phyloP scores from a whole-genome alignment of 352 stramenopile genomes.

The Saprolegnia parasitica region DNA sequence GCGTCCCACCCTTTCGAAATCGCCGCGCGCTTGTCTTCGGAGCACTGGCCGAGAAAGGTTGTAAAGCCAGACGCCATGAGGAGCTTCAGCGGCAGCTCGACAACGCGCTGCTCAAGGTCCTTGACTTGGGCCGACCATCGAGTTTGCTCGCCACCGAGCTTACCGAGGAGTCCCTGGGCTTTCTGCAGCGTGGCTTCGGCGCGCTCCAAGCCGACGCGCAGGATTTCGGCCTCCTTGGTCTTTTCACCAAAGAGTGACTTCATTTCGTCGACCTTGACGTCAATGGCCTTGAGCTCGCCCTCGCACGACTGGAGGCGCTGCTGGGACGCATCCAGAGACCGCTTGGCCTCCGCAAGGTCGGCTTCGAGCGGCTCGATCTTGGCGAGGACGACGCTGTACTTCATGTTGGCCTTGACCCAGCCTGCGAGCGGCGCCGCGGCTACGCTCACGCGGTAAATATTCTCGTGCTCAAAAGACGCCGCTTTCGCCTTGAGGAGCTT shows the following conservation, averaged over 20 bases:
- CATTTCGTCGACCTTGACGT: constrained; percentile 83
- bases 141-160: constrained; percentile 88
- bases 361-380: constrained; percentile 92
- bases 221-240: constrained; percentile 90
- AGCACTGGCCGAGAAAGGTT: constrained; percentile 90
- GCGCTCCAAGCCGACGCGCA: constrained; percentile 80
- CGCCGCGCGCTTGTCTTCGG: constrained; percentile 75
- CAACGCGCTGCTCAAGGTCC: constrained; percentile 69
- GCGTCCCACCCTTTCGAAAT: constrained; percentile 80
- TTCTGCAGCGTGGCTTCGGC: constrained; percentile 90
- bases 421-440: constrained; percentile 90
- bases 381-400: constrained; percentile 94
- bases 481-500: constrained; percentile 92
- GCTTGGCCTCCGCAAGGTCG: constrained; percentile 86
- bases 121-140: constrained; percentile 89
- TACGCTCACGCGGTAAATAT: constrained; percentile 92
- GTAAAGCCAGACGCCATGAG: constrained; percentile 90
- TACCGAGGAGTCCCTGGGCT: constrained; percentile 83
- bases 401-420: constrained; percentile 95
- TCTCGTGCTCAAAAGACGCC: constrained; percentile 90
- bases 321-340: constrained; percentile 80
- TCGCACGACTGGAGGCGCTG: constrained; percentile 86
- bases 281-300: constrained; percentile 88
- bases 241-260: constrained; percentile 90
- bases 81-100: constrained; percentile 85